Conservation (phyloP, 2,329 filamentous ascomycete species). For the Trichoderma endophyticum region DNA sequence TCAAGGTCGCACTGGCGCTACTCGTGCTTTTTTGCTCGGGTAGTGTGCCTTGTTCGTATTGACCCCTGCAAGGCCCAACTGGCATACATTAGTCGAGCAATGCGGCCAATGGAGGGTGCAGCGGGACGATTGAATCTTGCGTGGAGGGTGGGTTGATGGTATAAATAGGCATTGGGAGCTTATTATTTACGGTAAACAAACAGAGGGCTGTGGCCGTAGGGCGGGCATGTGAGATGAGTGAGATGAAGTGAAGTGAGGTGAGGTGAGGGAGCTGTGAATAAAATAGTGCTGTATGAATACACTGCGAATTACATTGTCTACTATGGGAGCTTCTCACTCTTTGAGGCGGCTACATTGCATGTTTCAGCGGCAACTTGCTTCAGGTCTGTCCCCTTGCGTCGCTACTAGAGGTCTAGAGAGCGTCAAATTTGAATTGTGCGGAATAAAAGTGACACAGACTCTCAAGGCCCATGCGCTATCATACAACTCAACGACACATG, state of each 20-base stretch:
- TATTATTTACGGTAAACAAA: not conserved
- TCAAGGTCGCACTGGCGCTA: not conserved
- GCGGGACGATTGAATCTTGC: not conserved
- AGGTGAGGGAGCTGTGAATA: not conserved
- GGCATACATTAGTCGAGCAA: slow-evolving; percentile 10
- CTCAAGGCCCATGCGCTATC: not conserved
- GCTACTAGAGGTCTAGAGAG: not conserved
- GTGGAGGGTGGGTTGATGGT: not conserved
- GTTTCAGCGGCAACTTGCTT: not conserved
- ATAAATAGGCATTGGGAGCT: slow-evolving; percentile 5
- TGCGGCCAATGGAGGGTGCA: slow-evolving; percentile 5
- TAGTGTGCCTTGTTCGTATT: slow-evolving; percentile 17
- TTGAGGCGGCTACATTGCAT: not conserved
- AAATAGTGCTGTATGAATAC: not conserved
- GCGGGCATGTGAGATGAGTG: not conserved
- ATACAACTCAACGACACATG: not conserved
- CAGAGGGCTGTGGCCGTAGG: not conserved
- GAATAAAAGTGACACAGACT: not conserved
- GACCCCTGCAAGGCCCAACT: slow-evolving; percentile 8
- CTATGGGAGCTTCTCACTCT: not conserved
- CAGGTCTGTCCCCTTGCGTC: not conserved
- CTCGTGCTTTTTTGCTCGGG: not conserved
- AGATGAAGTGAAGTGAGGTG: not conserved
- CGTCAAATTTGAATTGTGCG: not conserved
- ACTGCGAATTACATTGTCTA: not conserved